Base-by-base conservation (phyloP, 192 early-diverging fungal genomes). In the Coemansia sp. region DNA sequence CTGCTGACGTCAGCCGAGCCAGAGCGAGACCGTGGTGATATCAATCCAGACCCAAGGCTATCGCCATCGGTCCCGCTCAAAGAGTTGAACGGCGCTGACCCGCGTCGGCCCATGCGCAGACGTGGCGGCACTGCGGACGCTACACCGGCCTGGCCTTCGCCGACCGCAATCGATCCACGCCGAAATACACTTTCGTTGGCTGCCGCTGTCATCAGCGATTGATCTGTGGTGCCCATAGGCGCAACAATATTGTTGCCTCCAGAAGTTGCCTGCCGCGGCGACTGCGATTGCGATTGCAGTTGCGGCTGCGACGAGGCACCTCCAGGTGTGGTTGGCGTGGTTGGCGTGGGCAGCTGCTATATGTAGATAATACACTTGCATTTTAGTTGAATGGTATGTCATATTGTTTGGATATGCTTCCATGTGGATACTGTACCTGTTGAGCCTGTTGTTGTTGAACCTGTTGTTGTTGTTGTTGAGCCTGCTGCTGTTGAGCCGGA, bases 121-220 rank as follows among this genome's bases (percentile, higher is more conserved):
- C 70, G 66, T 15, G 73, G 31, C 24, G 86, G 86, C 34, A 80
- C 73, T 10, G 85, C 84, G 60, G 79, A 86, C 28, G 84, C 76
- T n/a, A 84, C 84, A 59, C 84, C 83, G 0, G 76, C 60, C 24
- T 77, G 71, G 44, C 63, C 56, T 34, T 68, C 68, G 57, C 63
- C 72, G 56, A 72, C 70, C 24, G 84, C 82, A 12, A 86, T 69
- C 17, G 79, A 80, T 21, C 79, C 79, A 46, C 73, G 78, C 24
- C 86, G 82, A 21, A 78, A 74, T n/a, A 83, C 74, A 56, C 70
- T 74, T 57, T 85, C 84, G 59, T 82, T 70, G 50, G 74, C 74
- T 0, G 74, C 68, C 1, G 74, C 74, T 0, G 74, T 67, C 24
- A 76, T 68, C 52, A 76, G 68, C 60, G 74, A 64, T 57, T 76